Evolutionary conservation across 331 rosid genomes (phyloP).

Genomic region (Saraca asoca): DNA sequence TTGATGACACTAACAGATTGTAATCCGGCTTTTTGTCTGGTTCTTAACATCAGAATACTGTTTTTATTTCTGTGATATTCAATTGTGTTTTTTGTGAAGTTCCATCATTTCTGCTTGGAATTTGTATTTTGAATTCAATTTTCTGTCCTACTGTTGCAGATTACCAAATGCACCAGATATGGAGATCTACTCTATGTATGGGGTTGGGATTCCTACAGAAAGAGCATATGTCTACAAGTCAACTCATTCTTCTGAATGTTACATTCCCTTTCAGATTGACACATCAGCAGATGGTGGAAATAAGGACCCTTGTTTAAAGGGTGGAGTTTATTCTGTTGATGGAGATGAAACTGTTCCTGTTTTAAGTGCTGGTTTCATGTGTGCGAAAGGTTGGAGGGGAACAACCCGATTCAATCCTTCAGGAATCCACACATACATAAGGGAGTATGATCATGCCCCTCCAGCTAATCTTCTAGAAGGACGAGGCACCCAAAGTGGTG

Average conservation of each 20-base stretch:
- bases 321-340: constrained; percentile 66
- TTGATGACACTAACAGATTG: constrained; percentile 19
- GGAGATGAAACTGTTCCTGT: constrained; percentile 95
- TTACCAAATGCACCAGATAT: constrained; percentile 91
- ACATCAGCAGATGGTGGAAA: constrained; percentile 66
- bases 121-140: constrained; percentile 14
- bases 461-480: constrained; percentile 88
- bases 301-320: constrained; percentile 63
- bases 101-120: constrained; percentile 12
- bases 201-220: constrained; percentile 94
- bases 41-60: not conserved
- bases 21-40: constrained; percentile 11
- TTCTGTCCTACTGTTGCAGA: constrained; percentile 52
- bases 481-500: constrained; percentile 88
- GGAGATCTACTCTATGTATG: constrained; percentile 92
- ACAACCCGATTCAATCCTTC: constrained; percentile 83
- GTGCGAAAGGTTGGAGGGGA: constrained; percentile 88
- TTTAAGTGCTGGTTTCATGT: constrained; percentile 86
- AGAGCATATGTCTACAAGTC: constrained; percentile 86
- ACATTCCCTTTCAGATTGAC: constrained; percentile 93
- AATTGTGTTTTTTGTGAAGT: constrained; percentile 8
- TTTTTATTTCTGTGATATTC: not conserved
- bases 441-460: constrained; percentile 85
- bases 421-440: constrained; percentile 59
- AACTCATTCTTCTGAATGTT: constrained; percentile 67